phyloP scores from a whole-genome alignment of 192 early-diverging fungal species.

The Linnemannia hyalina region DNA sequence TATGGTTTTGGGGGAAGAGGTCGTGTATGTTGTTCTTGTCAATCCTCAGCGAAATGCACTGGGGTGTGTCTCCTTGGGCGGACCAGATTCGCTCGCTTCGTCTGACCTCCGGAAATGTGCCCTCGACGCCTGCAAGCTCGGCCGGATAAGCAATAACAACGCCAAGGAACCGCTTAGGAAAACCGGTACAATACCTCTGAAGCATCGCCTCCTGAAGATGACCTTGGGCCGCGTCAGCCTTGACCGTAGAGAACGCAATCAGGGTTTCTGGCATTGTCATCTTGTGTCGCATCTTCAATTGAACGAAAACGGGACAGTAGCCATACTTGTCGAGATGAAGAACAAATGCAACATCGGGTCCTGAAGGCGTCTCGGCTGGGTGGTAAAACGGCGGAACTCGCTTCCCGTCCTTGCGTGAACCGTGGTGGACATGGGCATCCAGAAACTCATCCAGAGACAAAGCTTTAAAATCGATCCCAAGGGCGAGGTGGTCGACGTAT shows the following conservation, averaged over 20 bases:
- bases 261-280: not conserved
- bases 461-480: slow-evolving; percentile 2
- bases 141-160: slow-evolving; percentile 37
- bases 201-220: slow-evolving; percentile 18
- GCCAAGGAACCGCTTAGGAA: slow-evolving; percentile 15
- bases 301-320: slow-evolving; percentile 28
- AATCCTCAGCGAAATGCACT: slow-evolving; percentile 26
- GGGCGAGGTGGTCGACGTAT: not conserved
- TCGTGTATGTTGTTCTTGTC: slow-evolving; percentile 26
- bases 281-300: slow-evolving; percentile 16
- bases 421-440: slow-evolving; percentile 13
- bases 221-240: slow-evolving; percentile 13
- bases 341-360: slow-evolving; percentile 30
- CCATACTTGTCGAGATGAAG: slow-evolving; percentile 17
- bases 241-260: slow-evolving; percentile 10
- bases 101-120: slow-evolving; percentile 15
- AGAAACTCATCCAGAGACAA: slow-evolving; percentile 25
- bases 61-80: slow-evolving; percentile 1
- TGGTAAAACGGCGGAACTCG: slow-evolving; percentile 25
- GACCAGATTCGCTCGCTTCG: slow-evolving; percentile 7
- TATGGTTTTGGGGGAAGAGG: slow-evolving; percentile 16
- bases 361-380: slow-evolving; percentile 3
- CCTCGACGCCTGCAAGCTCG: slow-evolving; percentile 17
- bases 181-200: slow-evolving; percentile 5
- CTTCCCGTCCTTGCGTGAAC: slow-evolving; percentile 11